These are phyloP conservation scores for Aphanomyces invadans DNA, from an alignment of 352 stramenopile species.

Conservation along the genomic window DNA sequence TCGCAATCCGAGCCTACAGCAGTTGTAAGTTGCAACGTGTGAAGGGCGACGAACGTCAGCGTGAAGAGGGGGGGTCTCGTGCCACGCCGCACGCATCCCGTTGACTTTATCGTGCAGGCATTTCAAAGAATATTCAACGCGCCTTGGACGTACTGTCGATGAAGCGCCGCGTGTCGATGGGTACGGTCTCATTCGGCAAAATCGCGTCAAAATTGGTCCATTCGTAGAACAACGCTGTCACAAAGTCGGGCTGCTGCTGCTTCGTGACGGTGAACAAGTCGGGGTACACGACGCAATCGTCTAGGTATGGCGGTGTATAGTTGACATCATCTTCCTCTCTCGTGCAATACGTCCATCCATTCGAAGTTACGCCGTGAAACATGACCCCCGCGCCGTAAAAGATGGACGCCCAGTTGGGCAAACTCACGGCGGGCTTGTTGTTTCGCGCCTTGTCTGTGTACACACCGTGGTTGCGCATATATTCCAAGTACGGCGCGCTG, in stretches of 20 bases:
- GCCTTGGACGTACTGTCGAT: neutral
- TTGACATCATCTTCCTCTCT: neutral
- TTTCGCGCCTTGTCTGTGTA: constrained; percentile 22
- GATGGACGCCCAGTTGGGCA: constrained; percentile 23
- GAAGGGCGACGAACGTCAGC: too few relatives aligned
- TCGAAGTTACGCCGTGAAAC: constrained; percentile 21
- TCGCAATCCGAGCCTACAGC: constrained; percentile 3
- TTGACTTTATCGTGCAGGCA: neutral
- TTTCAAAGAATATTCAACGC: too few relatives aligned
- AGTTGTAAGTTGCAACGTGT: neutral
- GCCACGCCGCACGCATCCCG: too few relatives aligned
- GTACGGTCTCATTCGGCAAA: constrained; percentile 4
- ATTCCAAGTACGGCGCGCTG: constrained; percentile 5
- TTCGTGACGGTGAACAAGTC: constrained; percentile 23
- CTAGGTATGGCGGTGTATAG: constrained; percentile 1
- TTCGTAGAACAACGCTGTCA: constrained; percentile 16
- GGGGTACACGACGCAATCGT: constrained; percentile 20
- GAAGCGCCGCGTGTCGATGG: constrained; percentile 8
- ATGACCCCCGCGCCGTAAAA: constrained; percentile 23
- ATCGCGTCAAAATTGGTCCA: constrained; percentile 18
- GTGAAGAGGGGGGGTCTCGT: too few relatives aligned
- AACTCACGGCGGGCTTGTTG: constrained; percentile 16
- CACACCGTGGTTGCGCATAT: constrained; percentile 14
- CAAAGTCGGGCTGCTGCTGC: constrained; percentile 14
- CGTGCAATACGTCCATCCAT: constrained; percentile 21